These are phyloP conservation scores for Lepidium campestre DNA, from an alignment of 441 rosid species.

Conservation along the genomic window DNA sequence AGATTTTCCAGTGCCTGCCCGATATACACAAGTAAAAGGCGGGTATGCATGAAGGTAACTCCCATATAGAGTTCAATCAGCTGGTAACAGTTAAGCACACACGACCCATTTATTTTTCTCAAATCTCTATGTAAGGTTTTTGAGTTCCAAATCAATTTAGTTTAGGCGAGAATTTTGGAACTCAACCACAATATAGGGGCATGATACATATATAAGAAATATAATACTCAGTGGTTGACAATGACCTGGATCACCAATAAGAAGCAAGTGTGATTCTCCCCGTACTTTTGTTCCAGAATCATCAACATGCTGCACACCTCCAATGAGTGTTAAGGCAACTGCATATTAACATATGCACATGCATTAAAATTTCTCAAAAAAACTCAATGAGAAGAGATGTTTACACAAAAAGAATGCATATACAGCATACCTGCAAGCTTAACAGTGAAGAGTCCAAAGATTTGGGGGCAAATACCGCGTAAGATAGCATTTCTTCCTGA, in stretches of 20 bases:
- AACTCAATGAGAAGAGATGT: neutral
- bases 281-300: slow-evolving; percentile 93
- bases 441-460: slow-evolving; percentile 98
- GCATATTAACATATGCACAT: slow-evolving; percentile 11
- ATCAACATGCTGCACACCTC: slow-evolving; percentile 96
- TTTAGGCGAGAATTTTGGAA: neutral
- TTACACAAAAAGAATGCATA: neutral
- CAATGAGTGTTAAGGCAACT: slow-evolving; percentile 91
- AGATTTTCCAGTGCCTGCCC: slow-evolving; percentile 94
- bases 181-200: neutral
- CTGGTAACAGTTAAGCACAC: neutral
- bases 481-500: slow-evolving; percentile 89
- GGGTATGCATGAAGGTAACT: neutral
- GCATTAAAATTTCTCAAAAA: slow-evolving; percentile 8
- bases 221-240: slow-evolving; percentile 5
- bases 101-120: neutral
- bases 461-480: slow-evolving; percentile 85
- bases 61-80: neutral
- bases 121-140: neutral
- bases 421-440: slow-evolving; percentile 74
- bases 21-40: neutral
- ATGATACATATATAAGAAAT: neutral
- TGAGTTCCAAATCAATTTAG: neutral
- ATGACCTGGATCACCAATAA: slow-evolving; percentile 96
- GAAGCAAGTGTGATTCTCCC: slow-evolving; percentile 96